Conservation (phyloP, 352 stramenopile genomes). For the Globisporangium carolinianum region DNA sequence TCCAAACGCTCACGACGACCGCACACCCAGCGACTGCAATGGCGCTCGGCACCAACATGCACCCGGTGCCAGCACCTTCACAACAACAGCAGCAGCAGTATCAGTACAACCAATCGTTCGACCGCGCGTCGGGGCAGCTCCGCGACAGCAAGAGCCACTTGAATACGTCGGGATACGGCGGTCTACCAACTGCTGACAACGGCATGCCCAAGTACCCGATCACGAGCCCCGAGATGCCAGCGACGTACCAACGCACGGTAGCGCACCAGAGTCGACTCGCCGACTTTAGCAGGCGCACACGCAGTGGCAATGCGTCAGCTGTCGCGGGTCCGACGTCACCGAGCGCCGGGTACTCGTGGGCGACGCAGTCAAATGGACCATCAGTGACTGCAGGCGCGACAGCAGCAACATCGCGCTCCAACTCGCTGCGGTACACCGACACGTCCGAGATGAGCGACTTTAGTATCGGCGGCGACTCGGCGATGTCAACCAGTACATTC, state of each 20-base stretch:
- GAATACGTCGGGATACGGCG: slow-evolving; percentile 7
- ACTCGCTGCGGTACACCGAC: slow-evolving; percentile 4
- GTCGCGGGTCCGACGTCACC: too few relatives aligned
- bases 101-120: slow-evolving; percentile 8
- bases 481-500: neutral
- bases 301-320: slow-evolving; percentile 1
- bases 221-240: slow-evolving; percentile 16
- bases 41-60: neutral
- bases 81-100: neutral
- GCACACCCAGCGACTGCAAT: neutral
- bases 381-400: too few relatives aligned
- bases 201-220: slow-evolving; percentile 13
- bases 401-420: neutral
- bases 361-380: neutral
- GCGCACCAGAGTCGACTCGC: slow-evolving; percentile 10
- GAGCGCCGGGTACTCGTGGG: neutral
- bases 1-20: slow-evolving; percentile 4
- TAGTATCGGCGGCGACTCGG: slow-evolving; percentile 2
- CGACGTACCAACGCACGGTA: slow-evolving; percentile 7
- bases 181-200: slow-evolving; percentile 3
- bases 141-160: slow-evolving; percentile 11
- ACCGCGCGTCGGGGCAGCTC: slow-evolving; percentile 6
- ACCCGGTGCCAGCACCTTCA: too few relatives aligned
- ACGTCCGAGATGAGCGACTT: neutral
- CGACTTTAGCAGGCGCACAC: slow-evolving; percentile 8